Base-by-base conservation (phyloP, 176 grass and related monocot species). In the Cenchrus fungigraminus region DNA sequence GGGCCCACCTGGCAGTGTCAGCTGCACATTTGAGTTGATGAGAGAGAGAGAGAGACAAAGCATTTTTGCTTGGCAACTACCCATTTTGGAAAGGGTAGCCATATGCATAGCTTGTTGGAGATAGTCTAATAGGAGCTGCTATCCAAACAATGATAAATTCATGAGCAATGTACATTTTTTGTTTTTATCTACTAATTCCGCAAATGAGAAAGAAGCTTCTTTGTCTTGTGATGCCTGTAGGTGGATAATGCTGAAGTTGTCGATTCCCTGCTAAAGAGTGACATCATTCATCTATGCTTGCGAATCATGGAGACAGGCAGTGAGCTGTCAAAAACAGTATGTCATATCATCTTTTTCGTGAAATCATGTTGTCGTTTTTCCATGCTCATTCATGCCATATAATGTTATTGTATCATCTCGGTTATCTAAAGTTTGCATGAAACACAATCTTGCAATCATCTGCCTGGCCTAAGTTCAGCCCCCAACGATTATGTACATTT, bases 291-390 rank as follows among this genome's bases (percentile, higher is more conserved):
- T 73, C 73, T 92, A 20, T 98, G 93, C 66, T 37, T 95, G 40
- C 91, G 71, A 25, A 91, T 69, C 62, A 98, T 98, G 95, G 85
- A 90, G 79, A 93, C 90, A 60, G 93, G 93, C 65, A 90, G 65
- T 62, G 93, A 98, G 73, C 80, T 93, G 63, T 93, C 89, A 32
- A 95, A 98, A 87, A 90, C 87, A 13, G 95, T 98, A 90, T 63
- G 91, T 90, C 51, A 57, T 43, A 49, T 79, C 15, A 49, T 51
- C 43, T 65, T 49, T 62, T 60, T 17, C 34, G 1, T 60, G 56
- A 68, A 66, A 79, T 79, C 37, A 25, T 10, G 20, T 65, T 9
- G 61, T 81, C 53, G 25, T 85, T 79, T 78, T 82, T 44, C 54
- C 22, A 47, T 86, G 74, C 73, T 52, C 32, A 88, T 29, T 44